Base-by-base conservation (phyloP, 2,329 filamentous ascomycete genomes). In the Ceratocystis colombiana region DNA sequence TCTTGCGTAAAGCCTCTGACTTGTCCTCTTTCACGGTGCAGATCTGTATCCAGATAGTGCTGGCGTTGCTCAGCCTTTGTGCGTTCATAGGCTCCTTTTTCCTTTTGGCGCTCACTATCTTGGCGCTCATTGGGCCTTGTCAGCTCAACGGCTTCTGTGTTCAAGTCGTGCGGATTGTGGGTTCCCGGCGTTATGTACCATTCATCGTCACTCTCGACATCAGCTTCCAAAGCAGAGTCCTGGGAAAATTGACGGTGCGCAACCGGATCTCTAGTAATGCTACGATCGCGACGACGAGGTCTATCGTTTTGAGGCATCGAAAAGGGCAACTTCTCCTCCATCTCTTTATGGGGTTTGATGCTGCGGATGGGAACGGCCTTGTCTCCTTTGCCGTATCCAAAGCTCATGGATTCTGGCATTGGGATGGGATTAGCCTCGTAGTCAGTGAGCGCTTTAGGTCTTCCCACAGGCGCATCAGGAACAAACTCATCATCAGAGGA, bases 91-190 rank as follows among this genome's bases (percentile, higher is more conserved):
- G 6, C 5, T 22, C 15, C 4, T 22, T 17, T 61, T 64, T 62
- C 66, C 37, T n/a, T 63, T 61, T 2, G 59, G 17, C 3, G 66
- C 61, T 22, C 66, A 45, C 30, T 30, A 30, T 30, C 30, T 50
- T 3, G 59, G 17, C 3, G 66, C 64, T 22, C 66, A 45, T 15
- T 71, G 84, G 79, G 68, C 80, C 78, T 68, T 61, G n/a, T 61
- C 63, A 44, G 80, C 4, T 78, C 80, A n/a, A 79, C 76, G 4
- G 79, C 80, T 0, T 80, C 83, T 2, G 79, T 79, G 17, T 83
- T 82, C 70, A 84, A 75, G 64, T 85, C 77, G 55, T 82, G 77
- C 22, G 85, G 72, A 64, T 82, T 85, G 69, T 76, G 77, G 70
- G 82, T 86, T 68, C 82, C 76, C 28, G 30, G 37, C 8, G 65